Evolutionary conservation across 176 grass and related monocot genomes (phyloP).

Genomic region (Melocanna baccifera): DNA sequence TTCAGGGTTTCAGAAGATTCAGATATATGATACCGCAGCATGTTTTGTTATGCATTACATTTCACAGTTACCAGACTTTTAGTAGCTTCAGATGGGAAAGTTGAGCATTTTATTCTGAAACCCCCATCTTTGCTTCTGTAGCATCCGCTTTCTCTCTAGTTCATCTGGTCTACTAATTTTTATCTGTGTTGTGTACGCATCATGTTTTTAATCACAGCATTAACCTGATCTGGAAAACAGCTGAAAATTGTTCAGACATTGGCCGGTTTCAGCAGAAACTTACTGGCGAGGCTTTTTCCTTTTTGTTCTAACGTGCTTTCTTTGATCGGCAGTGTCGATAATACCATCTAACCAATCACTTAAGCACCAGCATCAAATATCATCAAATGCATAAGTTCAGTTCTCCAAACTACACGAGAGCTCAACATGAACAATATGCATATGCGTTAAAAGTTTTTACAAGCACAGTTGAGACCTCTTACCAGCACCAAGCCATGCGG

Average conservation of each 20-base stretch:
- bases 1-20: neutral
- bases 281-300: neutral
- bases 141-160: too few relatives aligned
- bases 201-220: neutral
- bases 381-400: neutral
- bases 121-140: too few relatives aligned
- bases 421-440: neutral
- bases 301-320: neutral
- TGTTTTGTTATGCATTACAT: too few relatives aligned
- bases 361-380: neutral
- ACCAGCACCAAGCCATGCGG: neutral
- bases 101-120: too few relatives aligned
- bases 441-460: neutral
- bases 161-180: too few relatives aligned
- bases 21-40: neutral
- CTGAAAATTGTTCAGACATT: neutral
- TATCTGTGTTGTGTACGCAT: neutral
- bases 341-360: neutral
- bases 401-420: neutral
- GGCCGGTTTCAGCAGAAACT: neutral
- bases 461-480: neutral
- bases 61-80: too few relatives aligned
- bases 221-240: neutral
- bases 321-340: neutral
- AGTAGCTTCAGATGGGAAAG: too few relatives aligned